These are phyloP conservation scores for Starmerella kuoi DNA, from an alignment of 805 yeast genomes.

Conservation along the genomic window DNA sequence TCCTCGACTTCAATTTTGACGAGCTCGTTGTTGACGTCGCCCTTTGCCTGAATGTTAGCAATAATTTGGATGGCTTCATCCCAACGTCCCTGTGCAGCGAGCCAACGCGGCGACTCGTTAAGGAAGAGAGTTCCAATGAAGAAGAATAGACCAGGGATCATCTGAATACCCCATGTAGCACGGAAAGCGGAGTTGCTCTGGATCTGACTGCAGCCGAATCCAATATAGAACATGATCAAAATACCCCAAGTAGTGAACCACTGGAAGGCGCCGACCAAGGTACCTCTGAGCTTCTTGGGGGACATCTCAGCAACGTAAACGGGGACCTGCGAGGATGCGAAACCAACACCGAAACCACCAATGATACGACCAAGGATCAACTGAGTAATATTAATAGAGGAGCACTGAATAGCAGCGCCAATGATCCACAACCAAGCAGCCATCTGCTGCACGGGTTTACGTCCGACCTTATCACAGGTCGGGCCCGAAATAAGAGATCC, in stretches of 20 bases:
- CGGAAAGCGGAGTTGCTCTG: constrained; percentile 50
- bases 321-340: constrained; percentile 54
- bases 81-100: constrained; percentile 42
- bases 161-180: constrained; percentile 62
- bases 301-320: constrained; percentile 43
- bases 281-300: constrained; percentile 45
- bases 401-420: constrained; percentile 42
- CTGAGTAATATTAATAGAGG: constrained; percentile 31
- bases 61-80: constrained; percentile 48
- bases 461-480: constrained; percentile 42
- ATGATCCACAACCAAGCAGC: constrained; percentile 36
- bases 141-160: constrained; percentile 54
- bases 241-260: constrained; percentile 62
- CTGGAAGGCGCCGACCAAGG: constrained; percentile 63
- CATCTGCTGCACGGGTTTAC: constrained; percentile 29
- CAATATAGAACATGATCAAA: too few relatives aligned
- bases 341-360: constrained; percentile 62
- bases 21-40: constrained; percentile 27
- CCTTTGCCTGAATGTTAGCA: constrained; percentile 34
- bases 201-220: constrained; percentile 30
- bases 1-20: constrained; percentile 30
- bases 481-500: constrained; percentile 44
- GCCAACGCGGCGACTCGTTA: constrained; percentile 70
- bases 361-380: constrained; percentile 41
- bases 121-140: constrained; percentile 50